Evolutionary conservation across 2,329 filamentous ascomycete species (phyloP), one percentile per base, ranked within the genome.

Genomic region (Fonsecaea nubica): DNA sequence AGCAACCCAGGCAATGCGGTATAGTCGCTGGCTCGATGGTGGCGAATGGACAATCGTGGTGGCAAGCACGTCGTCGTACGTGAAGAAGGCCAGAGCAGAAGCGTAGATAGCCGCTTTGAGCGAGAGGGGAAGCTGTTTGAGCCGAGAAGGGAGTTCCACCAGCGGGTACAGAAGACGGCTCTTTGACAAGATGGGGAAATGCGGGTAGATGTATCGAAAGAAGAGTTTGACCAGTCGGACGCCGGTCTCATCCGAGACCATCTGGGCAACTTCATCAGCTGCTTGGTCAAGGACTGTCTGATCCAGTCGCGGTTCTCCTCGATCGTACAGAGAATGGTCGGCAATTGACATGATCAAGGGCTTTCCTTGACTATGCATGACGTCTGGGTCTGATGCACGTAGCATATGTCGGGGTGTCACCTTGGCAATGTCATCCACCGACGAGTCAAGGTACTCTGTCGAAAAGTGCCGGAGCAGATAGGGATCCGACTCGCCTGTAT

Each of bases 61-160:
- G 12, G 15, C 30, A 3, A 65, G 48, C 15, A 45, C 63, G 13
- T 76, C 72, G 36, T 78, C 76, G 42, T 76, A 74, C 3, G 69
- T 71, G 36, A 73, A 72, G 57, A 78, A 78, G 1, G 76, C 74
- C 7, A 77, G 67, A 2, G 76, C 74, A 1, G 76, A 73, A 10
- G 75, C 76, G 62, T 77, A 78, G 8, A 78, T 70, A 1, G 76
- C 76, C 1, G 76, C 75, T 0, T 77, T 65, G 12, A 78, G 70
- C 52, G 63, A 50, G 3, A 65, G 63, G 3, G 40, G 25, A 6
- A 60, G 42, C 15, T 33, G 18, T 40, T 65, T 42, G 42, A 61
- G n/a, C 25, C 58, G 58, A 1, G 62, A 36, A 8, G 62, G 62
- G 12, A 58, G 33, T 40, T 64, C 38, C 25, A 30, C 62, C 63